Conservation (phyloP, 2,329 filamentous ascomycete genomes). For the Ilyonectria sp. region DNA sequence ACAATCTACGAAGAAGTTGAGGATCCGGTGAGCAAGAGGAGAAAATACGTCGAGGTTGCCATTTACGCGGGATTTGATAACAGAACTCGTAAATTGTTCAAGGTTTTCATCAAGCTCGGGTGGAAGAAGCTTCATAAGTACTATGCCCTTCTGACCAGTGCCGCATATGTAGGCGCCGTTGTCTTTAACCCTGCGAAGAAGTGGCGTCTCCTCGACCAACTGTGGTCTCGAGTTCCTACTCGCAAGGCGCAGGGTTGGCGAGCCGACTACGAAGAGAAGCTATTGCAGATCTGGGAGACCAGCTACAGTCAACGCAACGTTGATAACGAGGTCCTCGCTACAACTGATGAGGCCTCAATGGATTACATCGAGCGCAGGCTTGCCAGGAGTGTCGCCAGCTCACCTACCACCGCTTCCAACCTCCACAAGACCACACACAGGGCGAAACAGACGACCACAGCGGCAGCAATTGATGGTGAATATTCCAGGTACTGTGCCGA, state of each 20-base stretch:
- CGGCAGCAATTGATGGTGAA: not conserved
- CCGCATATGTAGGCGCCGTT: constrained; percentile 6
- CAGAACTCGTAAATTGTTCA: constrained; percentile 11
- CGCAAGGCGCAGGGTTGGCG: constrained; percentile 4
- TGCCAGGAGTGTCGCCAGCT: not conserved
- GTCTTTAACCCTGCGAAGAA: constrained; percentile 14
- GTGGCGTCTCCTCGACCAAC: constrained; percentile 11
- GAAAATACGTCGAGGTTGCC: constrained; percentile 4
- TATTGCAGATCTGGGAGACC: constrained; percentile 9
- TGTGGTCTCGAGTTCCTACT: constrained; percentile 12
- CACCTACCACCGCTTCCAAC: not conserved
- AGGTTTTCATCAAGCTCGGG: constrained; percentile 7
- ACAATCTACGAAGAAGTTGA: constrained; percentile 9
- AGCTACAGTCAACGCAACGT: constrained; percentile 3
- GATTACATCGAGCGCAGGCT: constrained; percentile 9
- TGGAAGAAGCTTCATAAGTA: constrained; percentile 17
- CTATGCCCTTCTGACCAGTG: constrained; percentile 1
- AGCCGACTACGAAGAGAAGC: constrained; percentile 5
- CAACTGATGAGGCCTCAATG: not conserved
- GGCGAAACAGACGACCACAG: not conserved
- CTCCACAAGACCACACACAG: not conserved
- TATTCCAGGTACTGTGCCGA: not conserved
- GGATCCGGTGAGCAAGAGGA: constrained; percentile 6
- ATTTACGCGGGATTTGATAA: constrained; percentile 5
- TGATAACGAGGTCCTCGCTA: constrained; percentile 6